These are phyloP conservation scores for Peronospora destructor DNA, from an alignment of 352 stramenopile genomes.

Conservation along the genomic window DNA sequence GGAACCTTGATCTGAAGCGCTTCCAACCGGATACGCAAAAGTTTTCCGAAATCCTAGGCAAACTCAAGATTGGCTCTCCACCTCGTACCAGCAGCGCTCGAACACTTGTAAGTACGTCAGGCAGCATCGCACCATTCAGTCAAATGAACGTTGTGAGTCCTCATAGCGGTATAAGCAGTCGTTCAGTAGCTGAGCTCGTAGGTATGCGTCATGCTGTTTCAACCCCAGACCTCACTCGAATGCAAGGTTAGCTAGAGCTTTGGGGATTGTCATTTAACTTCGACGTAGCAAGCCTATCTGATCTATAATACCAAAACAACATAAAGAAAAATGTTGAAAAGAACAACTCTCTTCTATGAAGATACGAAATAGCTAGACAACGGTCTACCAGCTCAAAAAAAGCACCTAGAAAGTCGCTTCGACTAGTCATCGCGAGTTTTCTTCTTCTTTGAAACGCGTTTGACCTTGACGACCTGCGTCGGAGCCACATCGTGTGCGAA, in stretches of 20 bases:
- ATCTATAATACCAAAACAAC: slow-evolving; percentile 2
- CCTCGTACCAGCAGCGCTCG: slow-evolving; percentile 28
- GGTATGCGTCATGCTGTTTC: slow-evolving; percentile 60
- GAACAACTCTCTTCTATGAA: slow-evolving; percentile 27
- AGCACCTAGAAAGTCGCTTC: slow-evolving; percentile 7
- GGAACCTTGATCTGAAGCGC: slow-evolving; percentile 63
- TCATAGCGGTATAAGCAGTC: slow-evolving; percentile 19
- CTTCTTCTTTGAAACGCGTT: slow-evolving; percentile 86
- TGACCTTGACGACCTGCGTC: slow-evolving; percentile 78
- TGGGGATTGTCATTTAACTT: background rate
- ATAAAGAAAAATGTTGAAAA: background rate
- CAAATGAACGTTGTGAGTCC: slow-evolving; percentile 20
- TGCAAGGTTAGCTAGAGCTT: slow-evolving; percentile 30
- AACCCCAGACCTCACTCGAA: slow-evolving; percentile 43
- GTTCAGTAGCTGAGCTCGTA: slow-evolving; percentile 29
- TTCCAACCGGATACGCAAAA: slow-evolving; percentile 68
- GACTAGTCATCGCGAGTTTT: slow-evolving; percentile 78
- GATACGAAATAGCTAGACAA: slow-evolving; percentile 36
- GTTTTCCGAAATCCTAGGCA: slow-evolving; percentile 69
- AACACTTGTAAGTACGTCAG: slow-evolving; percentile 12
- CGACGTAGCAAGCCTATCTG: background rate
- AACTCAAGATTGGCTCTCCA: slow-evolving; percentile 52
- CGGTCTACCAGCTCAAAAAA: slow-evolving; percentile 7
- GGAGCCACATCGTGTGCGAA: slow-evolving; percentile 81
- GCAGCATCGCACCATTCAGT: slow-evolving; percentile 26